phyloP scores from a whole-genome alignment of 257 asterid genomes.

The Solanum bulbocastanum region DNA sequence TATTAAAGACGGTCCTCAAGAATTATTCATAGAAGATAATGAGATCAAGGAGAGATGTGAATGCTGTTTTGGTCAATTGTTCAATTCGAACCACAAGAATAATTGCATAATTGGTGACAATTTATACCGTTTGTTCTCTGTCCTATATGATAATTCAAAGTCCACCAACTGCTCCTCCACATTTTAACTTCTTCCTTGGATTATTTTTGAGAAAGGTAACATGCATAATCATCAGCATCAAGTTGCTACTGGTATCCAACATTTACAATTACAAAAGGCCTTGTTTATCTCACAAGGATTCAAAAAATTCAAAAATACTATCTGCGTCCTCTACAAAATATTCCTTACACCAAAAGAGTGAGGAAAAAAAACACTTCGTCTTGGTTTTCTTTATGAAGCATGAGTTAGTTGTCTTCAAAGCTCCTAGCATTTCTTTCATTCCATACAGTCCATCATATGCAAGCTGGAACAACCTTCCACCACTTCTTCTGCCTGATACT shows the following conservation, averaged over 20 bases:
- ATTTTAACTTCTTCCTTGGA: background rate
- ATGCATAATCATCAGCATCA: background rate
- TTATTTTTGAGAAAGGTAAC: background rate
- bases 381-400: background rate
- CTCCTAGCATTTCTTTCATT: background rate
- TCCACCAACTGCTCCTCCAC: background rate
- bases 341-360: background rate
- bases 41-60: background rate
- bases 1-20: background rate
- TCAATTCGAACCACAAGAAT: background rate
- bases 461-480: background rate
- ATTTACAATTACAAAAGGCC: background rate
- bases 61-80: background rate
- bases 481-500: background rate
- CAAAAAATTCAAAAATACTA: background rate
- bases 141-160: background rate
- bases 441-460: background rate
- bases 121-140: background rate
- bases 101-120: background rate
- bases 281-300: background rate
- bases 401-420: background rate
- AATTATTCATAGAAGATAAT: background rate
- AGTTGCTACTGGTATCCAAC: background rate
- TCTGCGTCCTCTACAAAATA: background rate
- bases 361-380: background rate